Conservation (phyloP, 1,139 yeast species). For the Candida glucosophila region DNA sequence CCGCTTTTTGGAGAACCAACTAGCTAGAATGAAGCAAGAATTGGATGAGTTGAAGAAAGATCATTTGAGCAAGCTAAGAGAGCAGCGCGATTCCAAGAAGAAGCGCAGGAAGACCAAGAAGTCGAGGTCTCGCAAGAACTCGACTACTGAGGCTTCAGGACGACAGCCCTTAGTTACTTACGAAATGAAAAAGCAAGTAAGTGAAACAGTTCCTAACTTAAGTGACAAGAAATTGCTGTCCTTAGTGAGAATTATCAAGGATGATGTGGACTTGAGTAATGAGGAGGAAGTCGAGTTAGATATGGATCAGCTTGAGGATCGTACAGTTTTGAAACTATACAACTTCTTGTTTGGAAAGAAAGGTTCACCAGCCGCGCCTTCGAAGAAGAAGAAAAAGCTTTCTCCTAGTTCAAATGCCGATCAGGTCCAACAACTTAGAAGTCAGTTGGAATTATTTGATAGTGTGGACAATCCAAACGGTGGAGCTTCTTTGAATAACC, state of each 20-base stretch:
- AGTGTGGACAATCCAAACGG: constrained; percentile 24
- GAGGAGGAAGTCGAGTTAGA: constrained; percentile 90
- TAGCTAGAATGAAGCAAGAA: constrained; percentile 78
- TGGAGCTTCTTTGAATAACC: constrained; percentile 22
- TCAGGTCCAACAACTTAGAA: constrained; percentile 77
- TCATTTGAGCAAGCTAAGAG: constrained; percentile 49
- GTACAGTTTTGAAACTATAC: constrained; percentile 75
- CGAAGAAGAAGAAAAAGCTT: constrained; percentile 44
- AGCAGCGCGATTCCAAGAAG: constrained; percentile 34
- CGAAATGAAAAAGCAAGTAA: constrained; percentile 93
- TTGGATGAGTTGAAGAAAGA: constrained; percentile 71
- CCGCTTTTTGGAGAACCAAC: constrained; percentile 77
- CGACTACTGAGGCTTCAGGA: constrained; percentile 6
- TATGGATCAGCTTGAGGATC: constrained; percentile 86
- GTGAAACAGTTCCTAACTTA: constrained; percentile 73
- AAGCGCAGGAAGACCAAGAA: constrained; percentile 41
- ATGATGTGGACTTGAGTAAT: constrained; percentile 67
- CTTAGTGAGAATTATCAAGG: constrained; percentile 79
- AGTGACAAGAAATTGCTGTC: constrained; percentile 78
- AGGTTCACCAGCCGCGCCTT: constrained; percentile 24
- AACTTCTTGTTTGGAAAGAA: constrained; percentile 64
- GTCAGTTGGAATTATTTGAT: constrained; percentile 74
- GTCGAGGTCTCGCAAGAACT: constrained; percentile 10
- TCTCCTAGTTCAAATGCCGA: constrained; percentile 65
- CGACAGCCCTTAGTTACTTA: constrained; percentile 55